Evolutionary conservation across 306 rosid genomes (phyloP).

Genomic region (Boehmeria nivea): DNA sequence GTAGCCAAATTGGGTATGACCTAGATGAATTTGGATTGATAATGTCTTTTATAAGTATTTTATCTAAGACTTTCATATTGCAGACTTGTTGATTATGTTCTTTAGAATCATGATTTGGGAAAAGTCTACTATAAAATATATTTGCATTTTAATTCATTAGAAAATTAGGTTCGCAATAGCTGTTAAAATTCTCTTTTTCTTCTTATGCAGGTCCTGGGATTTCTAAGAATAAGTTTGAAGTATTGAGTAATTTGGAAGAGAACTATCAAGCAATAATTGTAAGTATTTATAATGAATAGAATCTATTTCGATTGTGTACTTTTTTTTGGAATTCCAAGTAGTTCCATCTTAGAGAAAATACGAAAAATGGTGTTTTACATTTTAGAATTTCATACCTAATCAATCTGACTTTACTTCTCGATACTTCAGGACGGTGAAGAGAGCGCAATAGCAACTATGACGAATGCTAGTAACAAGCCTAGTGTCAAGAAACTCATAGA

Average conservation of each 20-base stretch:
- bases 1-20: too few relatives aligned
- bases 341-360: background rate
- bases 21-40: too few relatives aligned
- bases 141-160: too few relatives aligned
- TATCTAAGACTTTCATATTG: too few relatives aligned
- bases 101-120: too few relatives aligned
- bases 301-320: slow-evolving; percentile 12
- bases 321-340: background rate
- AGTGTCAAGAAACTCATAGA: slow-evolving; percentile 96
- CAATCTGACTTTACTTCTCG: background rate
- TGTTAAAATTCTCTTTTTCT: slow-evolving; percentile 21
- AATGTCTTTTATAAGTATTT: too few relatives aligned
- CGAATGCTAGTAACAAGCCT: slow-evolving; percentile 48
- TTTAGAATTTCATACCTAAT: background rate
- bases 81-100: too few relatives aligned
- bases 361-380: background rate
- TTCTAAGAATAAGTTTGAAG: slow-evolving; percentile 57
- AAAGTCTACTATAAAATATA: too few relatives aligned
- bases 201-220: slow-evolving; percentile 43
- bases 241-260: slow-evolving; percentile 50
- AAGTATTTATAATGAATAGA: too few relatives aligned
- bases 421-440: slow-evolving; percentile 49
- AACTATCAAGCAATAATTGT: slow-evolving; percentile 38
- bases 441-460: slow-evolving; percentile 25
- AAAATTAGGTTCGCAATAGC: too few relatives aligned